phyloP scores from a whole-genome alignment of 2,329 filamentous ascomycete species.

The Diplodia mutila region DNA sequence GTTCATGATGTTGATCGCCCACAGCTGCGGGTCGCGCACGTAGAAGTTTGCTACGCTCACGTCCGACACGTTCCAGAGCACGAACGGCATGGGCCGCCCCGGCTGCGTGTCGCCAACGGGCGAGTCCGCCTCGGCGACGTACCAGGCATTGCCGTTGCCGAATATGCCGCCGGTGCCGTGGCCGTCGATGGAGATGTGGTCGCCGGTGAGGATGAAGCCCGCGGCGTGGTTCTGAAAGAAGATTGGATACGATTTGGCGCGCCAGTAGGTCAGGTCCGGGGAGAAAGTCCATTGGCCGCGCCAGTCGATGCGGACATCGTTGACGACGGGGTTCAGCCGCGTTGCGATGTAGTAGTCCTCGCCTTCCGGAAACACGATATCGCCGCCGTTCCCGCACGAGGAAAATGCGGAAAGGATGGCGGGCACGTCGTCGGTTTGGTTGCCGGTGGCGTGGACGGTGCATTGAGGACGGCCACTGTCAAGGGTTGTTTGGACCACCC shows the following conservation, averaged over 20 bases:
- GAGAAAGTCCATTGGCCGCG: slow-evolving; percentile 57
- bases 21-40: slow-evolving; percentile 57
- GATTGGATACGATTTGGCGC: slow-evolving; percentile 57
- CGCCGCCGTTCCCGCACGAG: slow-evolving; percentile 47
- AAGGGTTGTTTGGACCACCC: background rate
- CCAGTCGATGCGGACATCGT: slow-evolving; percentile 59
- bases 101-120: slow-evolving; percentile 47
- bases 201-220: slow-evolving; percentile 56
- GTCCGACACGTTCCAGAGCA: slow-evolving; percentile 62
- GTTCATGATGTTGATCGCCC: slow-evolving; percentile 62
- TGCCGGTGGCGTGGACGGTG: slow-evolving; percentile 46
- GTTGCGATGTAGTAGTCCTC: slow-evolving; percentile 57
- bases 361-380: slow-evolving; percentile 55
- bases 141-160: slow-evolving; percentile 61
- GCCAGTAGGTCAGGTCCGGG: slow-evolving; percentile 58
- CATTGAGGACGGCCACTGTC: slow-evolving; percentile 36
- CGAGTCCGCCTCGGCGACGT: slow-evolving; percentile 48
- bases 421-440: slow-evolving; percentile 46
- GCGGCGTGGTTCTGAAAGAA: slow-evolving; percentile 61
- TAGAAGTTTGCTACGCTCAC: slow-evolving; percentile 58
- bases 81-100: slow-evolving; percentile 61
- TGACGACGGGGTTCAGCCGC: slow-evolving; percentile 54
- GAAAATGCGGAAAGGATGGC: slow-evolving; percentile 48
- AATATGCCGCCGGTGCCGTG: slow-evolving; percentile 58
- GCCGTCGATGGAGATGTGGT: slow-evolving; percentile 57